Evolutionary conservation across 2,329 filamentous ascomycete genomes (phyloP).

Genomic region (Botrytis medusae): DNA sequence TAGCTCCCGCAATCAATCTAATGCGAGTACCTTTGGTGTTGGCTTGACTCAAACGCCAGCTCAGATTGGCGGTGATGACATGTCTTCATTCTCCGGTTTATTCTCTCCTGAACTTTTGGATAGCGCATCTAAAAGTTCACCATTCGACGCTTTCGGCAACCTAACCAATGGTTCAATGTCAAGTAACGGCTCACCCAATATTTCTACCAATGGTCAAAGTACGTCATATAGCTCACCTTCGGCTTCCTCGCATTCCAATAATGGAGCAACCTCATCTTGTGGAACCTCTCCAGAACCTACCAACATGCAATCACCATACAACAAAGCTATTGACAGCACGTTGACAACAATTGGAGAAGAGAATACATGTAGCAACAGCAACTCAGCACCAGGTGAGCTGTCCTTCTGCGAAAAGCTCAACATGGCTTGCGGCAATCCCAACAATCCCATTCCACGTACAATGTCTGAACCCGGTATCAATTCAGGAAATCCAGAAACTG

Average conservation of each 20-base stretch:
- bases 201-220: constrained; percentile 43
- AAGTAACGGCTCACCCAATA: constrained; percentile 36
- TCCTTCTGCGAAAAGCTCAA: constrained; percentile 57
- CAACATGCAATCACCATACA: constrained; percentile 66
- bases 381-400: constrained; percentile 47
- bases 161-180: constrained; percentile 49
- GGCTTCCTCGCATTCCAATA: constrained; percentile 59
- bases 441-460: constrained; percentile 53
- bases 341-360: constrained; percentile 65
- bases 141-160: constrained; percentile 45
- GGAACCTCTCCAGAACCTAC: constrained; percentile 77
- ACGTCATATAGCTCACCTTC: constrained; percentile 65
- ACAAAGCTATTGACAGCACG: constrained; percentile 61
- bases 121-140: constrained; percentile 45
- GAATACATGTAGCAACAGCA: constrained; percentile 50
- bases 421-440: constrained; percentile 54
- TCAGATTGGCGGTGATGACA: constrained; percentile 40
- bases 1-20: constrained; percentile 34
- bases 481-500: constrained; percentile 34
- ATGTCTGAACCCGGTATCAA: constrained; percentile 36
- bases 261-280: constrained; percentile 64
- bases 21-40: constrained; percentile 40
- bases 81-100: constrained; percentile 56
- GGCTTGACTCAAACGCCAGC: constrained; percentile 31
- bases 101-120: constrained; percentile 58